phyloP scores from a whole-genome alignment of 192 early-diverging fungal species.

The Pilobolus umbonatus region DNA sequence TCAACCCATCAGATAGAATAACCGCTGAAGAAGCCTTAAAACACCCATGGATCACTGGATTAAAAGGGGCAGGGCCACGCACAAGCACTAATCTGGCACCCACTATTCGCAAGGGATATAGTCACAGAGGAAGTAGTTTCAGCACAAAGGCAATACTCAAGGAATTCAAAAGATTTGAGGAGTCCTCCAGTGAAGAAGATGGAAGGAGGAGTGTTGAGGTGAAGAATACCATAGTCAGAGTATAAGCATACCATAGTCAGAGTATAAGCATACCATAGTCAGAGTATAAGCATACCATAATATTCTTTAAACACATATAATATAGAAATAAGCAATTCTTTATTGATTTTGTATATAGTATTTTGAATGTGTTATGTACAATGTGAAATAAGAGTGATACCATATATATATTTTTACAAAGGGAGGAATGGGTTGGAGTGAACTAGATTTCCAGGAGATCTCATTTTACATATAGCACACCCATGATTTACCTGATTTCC shows the following conservation, averaged over 20 bases:
- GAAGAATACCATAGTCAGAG: too few species aligned
- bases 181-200: conserved; percentile 11
- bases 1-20: conserved; percentile 67
- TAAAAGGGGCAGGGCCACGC: conserved; percentile 23
- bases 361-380: too few species aligned
- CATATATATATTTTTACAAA: not conserved
- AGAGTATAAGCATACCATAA: too few species aligned
- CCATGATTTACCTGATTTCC: conserved; percentile 14
- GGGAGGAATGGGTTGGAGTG: not conserved
- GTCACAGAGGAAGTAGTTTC: conserved; percentile 38
- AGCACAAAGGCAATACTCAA: conserved; percentile 23
- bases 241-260: too few species aligned
- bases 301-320: too few species aligned
- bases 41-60: conserved; percentile 81
- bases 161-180: not conserved
- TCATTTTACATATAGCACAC: conserved; percentile 17
- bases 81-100: conserved; percentile 74
- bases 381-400: too few species aligned
- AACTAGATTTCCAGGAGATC: too few species aligned
- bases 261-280: too few species aligned
- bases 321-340: not conserved
- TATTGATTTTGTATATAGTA: not conserved
- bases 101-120: conserved; percentile 66
- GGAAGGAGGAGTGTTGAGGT: conserved; percentile 8
- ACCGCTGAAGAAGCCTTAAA: conserved; percentile 74